Base-by-base conservation (phyloP, 2,329 filamentous ascomycete species). In the Penicillium sp. region DNA sequence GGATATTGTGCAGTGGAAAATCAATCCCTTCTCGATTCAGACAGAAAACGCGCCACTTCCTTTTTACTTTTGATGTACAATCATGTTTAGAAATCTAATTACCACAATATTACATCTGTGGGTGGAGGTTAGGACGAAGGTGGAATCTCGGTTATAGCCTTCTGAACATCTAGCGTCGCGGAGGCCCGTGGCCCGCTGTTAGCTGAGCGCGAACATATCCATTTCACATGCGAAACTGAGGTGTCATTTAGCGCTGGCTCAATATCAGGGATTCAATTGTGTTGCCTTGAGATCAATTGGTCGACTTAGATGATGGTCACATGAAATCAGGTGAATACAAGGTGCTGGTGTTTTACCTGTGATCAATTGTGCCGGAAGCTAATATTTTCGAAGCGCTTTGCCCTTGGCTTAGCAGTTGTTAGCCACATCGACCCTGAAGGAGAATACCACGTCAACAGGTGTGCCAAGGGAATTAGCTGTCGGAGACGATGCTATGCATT, bases 1-100 rank as follows among this genome's bases (percentile, higher is more conserved):
- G 31, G 42, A 42, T 25, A 53, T 53, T 35, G 27, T 27, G 27
- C 4, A 41, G 19, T 36, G 38, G 49, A 41, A 23, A 51, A 58
- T 58, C 13, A 35, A 17, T 17, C 45, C 41, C 21, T 60, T 42
- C 44, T 58, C 33, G n/a, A 53, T 50, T 10, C 19, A 53, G 53
- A 17, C n/a, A 47, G 47, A 47, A 45, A 57, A 38, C 39, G 51
- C 45, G 57, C 51, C 57, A 61, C 57, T 48, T 21, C 29, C 17
- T 36, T 45, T 45, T 4, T 19, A 33, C 19, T 17, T 33, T 19
- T 19, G 17, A 25, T 8, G 4, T 15, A 21, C 19, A n/a, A 21
- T 19, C 6, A 17, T 8, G 9, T 35, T 15, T 12, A 15, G 12
- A 21, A 44, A 44, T 44, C 2, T 9, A 17, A 1, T 17, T 12